Evolutionary conservation across 140 eudicot species (phyloP).

Genomic region (Cichorium intybus): DNA sequence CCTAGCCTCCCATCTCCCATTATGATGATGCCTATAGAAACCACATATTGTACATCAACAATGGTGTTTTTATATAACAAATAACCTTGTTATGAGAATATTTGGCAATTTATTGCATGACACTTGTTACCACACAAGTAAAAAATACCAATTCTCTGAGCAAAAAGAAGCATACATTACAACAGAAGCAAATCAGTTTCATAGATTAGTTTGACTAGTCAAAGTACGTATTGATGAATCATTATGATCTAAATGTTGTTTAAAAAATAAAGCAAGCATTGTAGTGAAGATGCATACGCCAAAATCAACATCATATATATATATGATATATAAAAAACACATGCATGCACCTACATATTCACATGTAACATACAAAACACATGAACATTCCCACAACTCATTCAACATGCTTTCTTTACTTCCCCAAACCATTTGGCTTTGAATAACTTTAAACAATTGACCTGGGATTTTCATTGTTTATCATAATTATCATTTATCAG

Average conservation of each 20-base stretch:
- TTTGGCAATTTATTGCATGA: background rate
- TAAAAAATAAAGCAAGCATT: background rate
- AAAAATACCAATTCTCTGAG: background rate
- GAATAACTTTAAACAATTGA: background rate
- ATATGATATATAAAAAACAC: constrained; percentile 10
- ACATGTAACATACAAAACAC: constrained; percentile 34
- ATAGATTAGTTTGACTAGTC: background rate
- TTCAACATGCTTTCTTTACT: constrained; percentile 24
- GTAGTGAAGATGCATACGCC: constrained; percentile 8
- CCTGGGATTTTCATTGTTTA: background rate
- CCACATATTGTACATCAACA: background rate
- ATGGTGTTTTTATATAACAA: background rate
- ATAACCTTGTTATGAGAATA: background rate
- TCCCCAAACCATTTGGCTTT: constrained; percentile 4
- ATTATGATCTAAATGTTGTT: background rate
- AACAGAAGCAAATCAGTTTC: constrained; percentile 8
- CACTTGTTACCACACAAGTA: background rate
- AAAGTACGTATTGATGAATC: constrained; percentile 13
- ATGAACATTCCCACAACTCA: constrained; percentile 29
- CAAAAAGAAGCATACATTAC: background rate
- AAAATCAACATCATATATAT: constrained; percentile 15
- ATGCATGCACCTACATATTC: constrained; percentile 18
- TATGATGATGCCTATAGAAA: constrained; percentile 78
- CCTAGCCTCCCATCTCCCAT: constrained; percentile 98
- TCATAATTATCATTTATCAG: background rate